Conservation (phyloP, 176 grass and related monocot genomes). For the Aegilops umbellulata region DNA sequence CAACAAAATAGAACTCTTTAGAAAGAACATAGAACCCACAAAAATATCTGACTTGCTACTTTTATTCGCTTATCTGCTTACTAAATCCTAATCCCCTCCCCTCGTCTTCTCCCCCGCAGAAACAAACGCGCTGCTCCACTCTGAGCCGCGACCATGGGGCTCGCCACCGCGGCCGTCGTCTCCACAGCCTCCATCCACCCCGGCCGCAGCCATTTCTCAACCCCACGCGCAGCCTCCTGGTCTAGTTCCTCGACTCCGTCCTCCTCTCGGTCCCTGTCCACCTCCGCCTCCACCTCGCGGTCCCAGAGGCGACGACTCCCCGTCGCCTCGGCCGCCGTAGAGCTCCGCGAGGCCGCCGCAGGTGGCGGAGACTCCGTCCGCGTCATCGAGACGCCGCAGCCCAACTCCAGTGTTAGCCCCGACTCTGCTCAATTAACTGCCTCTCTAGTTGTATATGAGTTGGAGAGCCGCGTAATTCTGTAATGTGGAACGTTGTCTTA, state of each 20-base stretch:
- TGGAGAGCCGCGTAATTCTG: neutral
- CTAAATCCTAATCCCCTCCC: slow-evolving; percentile 17
- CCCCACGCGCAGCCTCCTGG: neutral
- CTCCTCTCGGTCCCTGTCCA: slow-evolving; percentile 4
- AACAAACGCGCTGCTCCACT: neutral
- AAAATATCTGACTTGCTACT: neutral
- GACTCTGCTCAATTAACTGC: neutral
- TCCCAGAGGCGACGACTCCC: neutral
- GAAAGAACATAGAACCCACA: neutral
- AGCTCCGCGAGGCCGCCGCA: slow-evolving; percentile 29
- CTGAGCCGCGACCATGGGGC: slow-evolving; percentile 43
- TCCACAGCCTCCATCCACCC: neutral
- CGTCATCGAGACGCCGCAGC: slow-evolving; percentile 46
- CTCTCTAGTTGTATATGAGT: neutral
- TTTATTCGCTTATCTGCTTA: slow-evolving; percentile 15
- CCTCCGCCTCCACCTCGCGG: slow-evolving; percentile 25
- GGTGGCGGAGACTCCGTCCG: slow-evolving; percentile 47
- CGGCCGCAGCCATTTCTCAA: neutral
- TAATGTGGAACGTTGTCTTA: neutral
- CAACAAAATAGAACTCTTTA: too few relatives aligned
- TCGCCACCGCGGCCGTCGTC: slow-evolving; percentile 32
- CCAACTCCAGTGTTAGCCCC: slow-evolving; percentile 49
- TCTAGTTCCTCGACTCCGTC: neutral
- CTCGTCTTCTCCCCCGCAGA: neutral
- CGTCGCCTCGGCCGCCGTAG: slow-evolving; percentile 29